These are phyloP conservation scores for Trichoderma hamatum DNA, from an alignment of 2,329 filamentous ascomycete species.

Conservation along the genomic window DNA sequence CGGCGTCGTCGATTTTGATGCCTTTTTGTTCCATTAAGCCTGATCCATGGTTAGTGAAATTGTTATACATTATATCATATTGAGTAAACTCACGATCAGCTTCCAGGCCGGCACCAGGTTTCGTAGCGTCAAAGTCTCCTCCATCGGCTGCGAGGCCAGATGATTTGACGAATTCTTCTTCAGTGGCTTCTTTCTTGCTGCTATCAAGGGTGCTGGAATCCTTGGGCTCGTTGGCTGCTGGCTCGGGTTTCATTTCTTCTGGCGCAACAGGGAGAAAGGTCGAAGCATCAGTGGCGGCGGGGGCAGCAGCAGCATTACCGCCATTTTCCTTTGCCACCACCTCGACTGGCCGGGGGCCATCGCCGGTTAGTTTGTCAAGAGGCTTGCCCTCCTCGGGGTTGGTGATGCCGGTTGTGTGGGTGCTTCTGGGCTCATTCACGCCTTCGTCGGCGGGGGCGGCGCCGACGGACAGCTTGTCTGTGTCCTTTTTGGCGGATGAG, in stretches of 20 bases:
- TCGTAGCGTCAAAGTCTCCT: constrained; percentile 67
- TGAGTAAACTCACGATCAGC: constrained; percentile 62
- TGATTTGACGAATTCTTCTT: constrained; percentile 60
- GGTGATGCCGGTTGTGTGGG: not conserved
- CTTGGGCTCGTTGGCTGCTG: constrained; percentile 24
- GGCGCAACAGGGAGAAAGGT: not conserved
- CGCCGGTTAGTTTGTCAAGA: constrained; percentile 10
- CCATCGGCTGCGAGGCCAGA: constrained; percentile 65
- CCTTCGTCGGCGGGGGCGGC: constrained; percentile 12
- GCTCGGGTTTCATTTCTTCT: not conserved
- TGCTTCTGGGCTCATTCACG: not conserved
- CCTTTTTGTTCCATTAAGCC: constrained; percentile 43
- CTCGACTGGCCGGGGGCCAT: constrained; percentile 38
- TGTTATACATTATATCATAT: too few relatives aligned
- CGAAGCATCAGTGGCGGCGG: not conserved
- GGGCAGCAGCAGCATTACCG: constrained; percentile 37
- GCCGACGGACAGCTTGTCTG: not conserved
- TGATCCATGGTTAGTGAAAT: constrained; percentile 31
- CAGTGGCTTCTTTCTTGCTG: constrained; percentile 50
- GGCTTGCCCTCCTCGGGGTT: constrained; percentile 14
- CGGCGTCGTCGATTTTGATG: constrained; percentile 28
- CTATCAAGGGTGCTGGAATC: too few relatives aligned
- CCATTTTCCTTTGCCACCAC: constrained; percentile 41
- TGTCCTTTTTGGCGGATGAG: not conserved
- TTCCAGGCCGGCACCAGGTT: constrained; percentile 66